phyloP scores from a whole-genome alignment of 805 yeast species.

The Zygotorulaspora sp. region DNA sequence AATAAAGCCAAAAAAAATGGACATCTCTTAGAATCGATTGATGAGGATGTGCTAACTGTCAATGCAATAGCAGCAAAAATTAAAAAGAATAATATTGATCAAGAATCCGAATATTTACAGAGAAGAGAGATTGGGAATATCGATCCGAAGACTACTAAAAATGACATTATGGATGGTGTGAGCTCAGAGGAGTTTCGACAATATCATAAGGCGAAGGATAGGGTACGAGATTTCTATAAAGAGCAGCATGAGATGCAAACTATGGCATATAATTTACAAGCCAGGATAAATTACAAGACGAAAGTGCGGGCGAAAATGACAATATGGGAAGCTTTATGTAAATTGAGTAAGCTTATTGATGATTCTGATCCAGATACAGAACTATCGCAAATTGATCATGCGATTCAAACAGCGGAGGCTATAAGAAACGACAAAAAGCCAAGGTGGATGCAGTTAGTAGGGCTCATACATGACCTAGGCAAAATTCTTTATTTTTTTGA shows the following conservation, averaged over 20 bases:
- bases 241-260: conserved; percentile 70
- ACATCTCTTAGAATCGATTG: conserved; percentile 38
- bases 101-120: conserved; percentile 2
- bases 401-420: conserved; percentile 72
- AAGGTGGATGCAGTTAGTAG: conserved; percentile 72
- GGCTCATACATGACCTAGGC: conserved; percentile 67
- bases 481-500: conserved; percentile 64
- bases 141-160: conserved; percentile 1
- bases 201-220: conserved; percentile 62
- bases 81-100: conserved; percentile 6
- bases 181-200: conserved; percentile 50
- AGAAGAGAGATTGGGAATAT: conserved; percentile 4
- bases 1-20: conserved; percentile 21
- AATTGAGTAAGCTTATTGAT: conserved; percentile 57
- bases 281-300: conserved; percentile 65
- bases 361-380: conserved; percentile 76
- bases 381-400: conserved; percentile 69
- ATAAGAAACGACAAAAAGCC: conserved; percentile 64
- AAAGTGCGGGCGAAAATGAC: conserved; percentile 62
- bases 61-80: conserved; percentile 35
- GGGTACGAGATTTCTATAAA: conserved; percentile 60
- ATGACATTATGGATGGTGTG: conserved; percentile 10
- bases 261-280: conserved; percentile 67
- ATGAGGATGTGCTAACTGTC: conserved; percentile 42
- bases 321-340: conserved; percentile 66